phyloP scores from a whole-genome alignment of 345 rosid species.

The Clarkia xantiana region DNA sequence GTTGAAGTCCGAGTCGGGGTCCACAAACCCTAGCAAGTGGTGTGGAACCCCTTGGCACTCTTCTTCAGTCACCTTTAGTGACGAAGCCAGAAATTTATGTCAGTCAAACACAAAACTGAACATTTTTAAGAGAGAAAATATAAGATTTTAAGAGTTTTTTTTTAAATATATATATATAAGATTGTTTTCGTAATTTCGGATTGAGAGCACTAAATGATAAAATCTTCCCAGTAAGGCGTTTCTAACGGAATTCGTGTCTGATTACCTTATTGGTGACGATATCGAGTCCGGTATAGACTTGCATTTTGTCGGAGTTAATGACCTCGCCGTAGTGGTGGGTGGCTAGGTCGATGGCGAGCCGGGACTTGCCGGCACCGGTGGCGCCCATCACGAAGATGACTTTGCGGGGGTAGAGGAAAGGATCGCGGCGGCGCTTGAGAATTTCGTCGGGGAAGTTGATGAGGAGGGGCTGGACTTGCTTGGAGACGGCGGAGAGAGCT shows the following conservation, averaged over 20 bases:
- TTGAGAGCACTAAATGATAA: too few relatives aligned
- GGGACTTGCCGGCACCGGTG: conserved; percentile 83
- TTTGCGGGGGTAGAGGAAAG: conserved; percentile 34
- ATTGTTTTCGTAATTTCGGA: too few relatives aligned
- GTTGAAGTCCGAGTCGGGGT: conserved; percentile 43
- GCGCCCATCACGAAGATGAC: conserved; percentile 70
- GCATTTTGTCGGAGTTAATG: conserved; percentile 77
- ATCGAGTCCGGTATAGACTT: conserved; percentile 60
- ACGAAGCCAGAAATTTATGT: too few relatives aligned
- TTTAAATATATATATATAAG: too few relatives aligned
- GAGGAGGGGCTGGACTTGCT: conserved; percentile 32
- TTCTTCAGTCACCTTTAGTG: conserved; percentile 56
- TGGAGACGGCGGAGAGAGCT: conserved; percentile 27
- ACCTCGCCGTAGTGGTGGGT: conserved; percentile 61
- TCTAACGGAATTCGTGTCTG: too few relatives aligned
- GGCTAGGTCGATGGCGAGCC: conserved; percentile 75
- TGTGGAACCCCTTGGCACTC: conserved; percentile 69
- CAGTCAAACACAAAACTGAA: too few relatives aligned
- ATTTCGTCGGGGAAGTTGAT: conserved; percentile 31
- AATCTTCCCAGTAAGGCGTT: too few relatives aligned
- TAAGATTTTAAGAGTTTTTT: too few relatives aligned
- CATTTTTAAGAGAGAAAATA: too few relatives aligned
- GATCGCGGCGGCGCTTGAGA: conserved; percentile 13
- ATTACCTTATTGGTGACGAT: conserved; percentile 64
- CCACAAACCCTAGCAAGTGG: conserved; percentile 51